These are phyloP conservation scores for Colletotrichum sp. DNA, from an alignment of 2,329 filamentous ascomycete genomes.

Conservation along the genomic window DNA sequence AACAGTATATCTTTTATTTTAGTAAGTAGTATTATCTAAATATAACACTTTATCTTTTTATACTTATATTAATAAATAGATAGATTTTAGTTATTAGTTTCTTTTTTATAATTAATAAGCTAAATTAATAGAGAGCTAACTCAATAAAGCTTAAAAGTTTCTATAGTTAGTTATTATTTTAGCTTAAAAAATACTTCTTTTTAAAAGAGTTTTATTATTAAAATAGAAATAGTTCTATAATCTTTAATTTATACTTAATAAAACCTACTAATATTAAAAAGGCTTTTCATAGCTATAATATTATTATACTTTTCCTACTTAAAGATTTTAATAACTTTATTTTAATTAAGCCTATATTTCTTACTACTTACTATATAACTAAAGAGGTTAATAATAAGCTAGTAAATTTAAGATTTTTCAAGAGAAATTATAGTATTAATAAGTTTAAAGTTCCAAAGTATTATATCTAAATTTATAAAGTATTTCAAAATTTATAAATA, in stretches of 20 bases:
- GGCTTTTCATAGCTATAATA: neutral
- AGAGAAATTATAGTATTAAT: rapidly evolving
- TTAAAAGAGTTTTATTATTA: neutral
- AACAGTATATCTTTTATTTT: neutral
- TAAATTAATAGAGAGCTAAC: neutral
- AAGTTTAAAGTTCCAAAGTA: neutral
- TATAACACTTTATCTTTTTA: neutral
- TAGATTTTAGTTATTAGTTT: neutral
- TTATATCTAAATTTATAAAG: neutral
- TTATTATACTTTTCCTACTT: neutral
- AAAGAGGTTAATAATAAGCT: neutral
- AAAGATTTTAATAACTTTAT: neutral
- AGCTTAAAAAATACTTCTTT: neutral
- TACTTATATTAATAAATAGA: neutral
- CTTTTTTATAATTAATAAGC: neutral
- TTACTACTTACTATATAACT: neutral
- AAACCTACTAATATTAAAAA: neutral
- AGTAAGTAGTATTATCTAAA: neutral
- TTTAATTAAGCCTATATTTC: neutral
- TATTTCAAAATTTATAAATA: neutral
- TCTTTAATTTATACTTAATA: neutral
- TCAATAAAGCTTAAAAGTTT: neutral
- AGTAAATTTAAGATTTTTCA: neutral
- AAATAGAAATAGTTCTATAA: neutral
- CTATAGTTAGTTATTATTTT: neutral